phyloP scores from a whole-genome alignment of 2,329 filamentous ascomycete species.

The Penicillium italicum region DNA sequence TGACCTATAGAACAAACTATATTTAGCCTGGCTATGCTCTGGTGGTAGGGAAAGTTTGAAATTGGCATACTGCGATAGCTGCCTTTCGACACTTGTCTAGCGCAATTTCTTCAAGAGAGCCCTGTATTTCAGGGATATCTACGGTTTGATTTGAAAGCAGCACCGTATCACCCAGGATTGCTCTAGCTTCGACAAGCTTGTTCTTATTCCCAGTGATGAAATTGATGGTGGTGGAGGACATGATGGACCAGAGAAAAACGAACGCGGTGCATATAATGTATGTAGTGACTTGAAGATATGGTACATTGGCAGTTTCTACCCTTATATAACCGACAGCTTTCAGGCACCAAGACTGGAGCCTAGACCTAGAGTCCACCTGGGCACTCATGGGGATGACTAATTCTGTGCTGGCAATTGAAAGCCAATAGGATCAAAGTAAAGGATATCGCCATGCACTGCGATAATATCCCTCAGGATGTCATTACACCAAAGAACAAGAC shows the following conservation, averaged over 20 bases:
- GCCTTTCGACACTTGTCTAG: background rate
- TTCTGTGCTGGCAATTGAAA: background rate
- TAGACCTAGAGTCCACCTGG: background rate
- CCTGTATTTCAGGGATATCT: background rate
- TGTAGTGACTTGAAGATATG: background rate
- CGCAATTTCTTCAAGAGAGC: background rate
- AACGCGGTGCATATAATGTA: background rate
- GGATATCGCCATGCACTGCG: background rate
- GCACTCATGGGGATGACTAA: background rate
- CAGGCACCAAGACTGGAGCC: background rate
- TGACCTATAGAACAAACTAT: background rate
- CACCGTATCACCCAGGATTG: background rate
- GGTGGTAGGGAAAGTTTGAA: background rate
- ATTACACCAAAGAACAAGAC: background rate
- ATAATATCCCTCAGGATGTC: background rate
- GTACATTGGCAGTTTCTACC: background rate
- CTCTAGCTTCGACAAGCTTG: background rate
- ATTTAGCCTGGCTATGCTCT: background rate
- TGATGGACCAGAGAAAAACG: no score
- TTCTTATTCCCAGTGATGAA: background rate
- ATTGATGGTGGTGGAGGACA: background rate
- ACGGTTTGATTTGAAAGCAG: background rate
- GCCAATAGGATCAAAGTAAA: background rate
- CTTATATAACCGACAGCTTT: background rate
- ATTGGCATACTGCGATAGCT: background rate